Conservation (phyloP, 768 basidiomycete genomes). For the Hydnomerulius pinastri region DNA sequence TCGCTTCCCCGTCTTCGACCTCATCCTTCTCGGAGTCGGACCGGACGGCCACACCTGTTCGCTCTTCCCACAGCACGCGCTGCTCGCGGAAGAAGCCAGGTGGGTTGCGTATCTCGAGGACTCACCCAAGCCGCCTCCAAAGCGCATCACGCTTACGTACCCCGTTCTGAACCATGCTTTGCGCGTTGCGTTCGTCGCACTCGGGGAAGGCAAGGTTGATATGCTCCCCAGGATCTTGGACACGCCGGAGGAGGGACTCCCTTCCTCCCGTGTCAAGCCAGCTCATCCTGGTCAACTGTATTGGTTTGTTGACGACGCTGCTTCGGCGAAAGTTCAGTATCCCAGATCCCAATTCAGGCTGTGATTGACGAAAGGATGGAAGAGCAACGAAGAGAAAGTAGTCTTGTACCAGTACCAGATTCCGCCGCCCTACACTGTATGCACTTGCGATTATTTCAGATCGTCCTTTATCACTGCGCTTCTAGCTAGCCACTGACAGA, state of each 20-base stretch:
- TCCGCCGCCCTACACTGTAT: neutral
- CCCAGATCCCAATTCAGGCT: constrained; percentile 58
- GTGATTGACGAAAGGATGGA: constrained; percentile 26
- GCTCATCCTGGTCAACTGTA: constrained; percentile 80
- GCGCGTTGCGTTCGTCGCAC: constrained; percentile 86
- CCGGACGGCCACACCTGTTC: constrained; percentile 98
- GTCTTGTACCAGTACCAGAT: constrained; percentile 28
- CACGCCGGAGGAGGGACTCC: constrained; percentile 74
- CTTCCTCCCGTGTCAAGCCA: constrained; percentile 80
- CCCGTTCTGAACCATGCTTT: constrained; percentile 90
- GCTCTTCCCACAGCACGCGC: constrained; percentile 90
- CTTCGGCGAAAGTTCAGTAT: constrained; percentile 63
- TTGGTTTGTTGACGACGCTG: constrained; percentile 94
- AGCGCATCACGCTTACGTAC: constrained; percentile 89
- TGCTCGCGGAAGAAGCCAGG: constrained; percentile 82
- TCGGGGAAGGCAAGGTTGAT: constrained; percentile 81
- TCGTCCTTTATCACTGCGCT: constrained; percentile 15
- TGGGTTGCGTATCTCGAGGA: constrained; percentile 96
- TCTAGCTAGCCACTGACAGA: constrained; percentile 4
- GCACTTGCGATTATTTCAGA: constrained; percentile 15
- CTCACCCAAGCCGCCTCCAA: constrained; percentile 90
- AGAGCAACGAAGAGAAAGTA: constrained; percentile 1
- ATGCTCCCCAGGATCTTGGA: constrained; percentile 76
- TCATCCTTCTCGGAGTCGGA: constrained; percentile 95
- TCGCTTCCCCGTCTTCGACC: constrained; percentile 95